Conservation (phyloP, 1,284 basidiomycete genomes). For the Microbotryum lychnidis-dioicae region DNA sequence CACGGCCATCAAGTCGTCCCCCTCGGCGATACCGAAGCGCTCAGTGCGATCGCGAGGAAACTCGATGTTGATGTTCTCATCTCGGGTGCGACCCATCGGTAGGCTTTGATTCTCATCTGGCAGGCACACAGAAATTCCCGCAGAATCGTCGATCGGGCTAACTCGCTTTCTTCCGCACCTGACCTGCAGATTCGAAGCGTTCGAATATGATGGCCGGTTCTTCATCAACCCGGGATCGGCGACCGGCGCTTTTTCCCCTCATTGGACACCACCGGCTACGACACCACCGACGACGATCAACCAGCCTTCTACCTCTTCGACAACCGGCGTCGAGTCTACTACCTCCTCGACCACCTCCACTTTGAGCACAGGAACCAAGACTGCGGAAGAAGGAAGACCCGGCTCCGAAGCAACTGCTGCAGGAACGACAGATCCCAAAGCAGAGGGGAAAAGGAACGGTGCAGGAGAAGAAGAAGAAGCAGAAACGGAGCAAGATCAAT, state of each 20-base stretch:
- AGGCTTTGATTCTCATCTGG: slow-evolving; percentile 38
- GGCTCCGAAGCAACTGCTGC: background rate
- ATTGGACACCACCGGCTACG: slow-evolving; percentile 10
- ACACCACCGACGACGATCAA: background rate
- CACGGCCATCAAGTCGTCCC: slow-evolving; percentile 95
- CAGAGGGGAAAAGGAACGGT: background rate
- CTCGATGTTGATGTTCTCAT: slow-evolving; percentile 96
- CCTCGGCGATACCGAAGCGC: slow-evolving; percentile 78
- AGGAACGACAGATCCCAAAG: background rate
- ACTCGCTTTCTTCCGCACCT: too few species aligned
- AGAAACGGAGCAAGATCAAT: background rate
- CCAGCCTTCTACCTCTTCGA: background rate
- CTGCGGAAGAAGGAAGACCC: background rate
- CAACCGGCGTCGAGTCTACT: background rate
- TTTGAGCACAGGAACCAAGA: background rate
- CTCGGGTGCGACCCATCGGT: slow-evolving; percentile 91
- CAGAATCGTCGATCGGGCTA: too few species aligned
- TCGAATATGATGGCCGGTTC: slow-evolving; percentile 83
- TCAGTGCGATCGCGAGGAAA: slow-evolving; percentile 78
- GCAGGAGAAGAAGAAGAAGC: background rate
- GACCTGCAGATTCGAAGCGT: slow-evolving; percentile 73
- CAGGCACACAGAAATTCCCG: too few species aligned
- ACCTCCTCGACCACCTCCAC: background rate
- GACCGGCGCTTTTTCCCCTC: slow-evolving; percentile 62
- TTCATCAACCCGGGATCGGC: slow-evolving; percentile 95